A percentile compares a stretch with the other conserved stretches of the same genome.
Evolutionary conservation across 768 basidiomycete species (phyloP).

Genomic region (Gymnopilus junonius): DNA sequence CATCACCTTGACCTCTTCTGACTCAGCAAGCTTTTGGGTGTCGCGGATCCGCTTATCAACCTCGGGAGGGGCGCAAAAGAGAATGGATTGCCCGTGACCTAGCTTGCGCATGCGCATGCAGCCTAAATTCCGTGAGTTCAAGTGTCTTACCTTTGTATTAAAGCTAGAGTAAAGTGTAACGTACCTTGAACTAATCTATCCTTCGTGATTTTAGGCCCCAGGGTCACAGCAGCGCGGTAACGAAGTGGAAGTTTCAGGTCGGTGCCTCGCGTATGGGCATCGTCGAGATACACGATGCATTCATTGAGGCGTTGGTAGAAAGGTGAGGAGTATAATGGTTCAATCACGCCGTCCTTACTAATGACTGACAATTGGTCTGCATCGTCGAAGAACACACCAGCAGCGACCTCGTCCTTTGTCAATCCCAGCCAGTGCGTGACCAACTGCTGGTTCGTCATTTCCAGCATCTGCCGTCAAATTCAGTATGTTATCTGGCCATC

Average conservation of each 20-base stretch:
- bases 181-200: constrained; percentile 56
- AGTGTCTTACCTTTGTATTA: not conserved
- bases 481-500: not conserved
- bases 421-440: constrained; percentile 44
- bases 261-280: constrained; percentile 57
- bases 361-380: constrained; percentile 40
- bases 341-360: constrained; percentile 37
- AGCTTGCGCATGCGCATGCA: constrained; percentile 60
- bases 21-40: constrained; percentile 11
- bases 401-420: constrained; percentile 31
- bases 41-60: constrained; percentile 41
- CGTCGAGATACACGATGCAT: constrained; percentile 56
- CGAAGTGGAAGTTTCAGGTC: constrained; percentile 51
- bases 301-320: constrained; percentile 37
- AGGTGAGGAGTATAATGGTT: constrained; percentile 41
- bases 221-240: constrained; percentile 49
- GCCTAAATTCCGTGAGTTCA: constrained; percentile 32
- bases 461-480: constrained; percentile 37
- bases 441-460: constrained; percentile 47
- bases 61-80: constrained; percentile 50
- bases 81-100: constrained; percentile 49
- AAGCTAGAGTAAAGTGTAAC: constrained; percentile 5
- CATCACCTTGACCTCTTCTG: constrained; percentile 16
- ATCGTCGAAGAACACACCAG: constrained; percentile 48
- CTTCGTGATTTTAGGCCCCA: constrained; percentile 56